Base-by-base conservation (phyloP, 164 flowering plant genomes). In the Vitis labrusca region DNA sequence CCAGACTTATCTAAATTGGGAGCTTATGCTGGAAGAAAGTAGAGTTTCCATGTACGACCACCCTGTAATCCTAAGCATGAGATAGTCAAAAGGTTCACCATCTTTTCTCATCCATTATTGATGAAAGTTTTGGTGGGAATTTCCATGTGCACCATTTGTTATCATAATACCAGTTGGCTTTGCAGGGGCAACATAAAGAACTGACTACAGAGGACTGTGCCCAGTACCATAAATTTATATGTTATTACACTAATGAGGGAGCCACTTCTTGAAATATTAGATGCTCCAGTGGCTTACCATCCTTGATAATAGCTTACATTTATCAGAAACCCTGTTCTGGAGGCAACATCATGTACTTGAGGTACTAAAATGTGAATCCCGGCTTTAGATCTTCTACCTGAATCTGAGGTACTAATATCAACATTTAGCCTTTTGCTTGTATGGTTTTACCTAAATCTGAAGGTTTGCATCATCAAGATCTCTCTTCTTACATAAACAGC, bases 1-100 rank as follows among this genome's bases (percentile, higher is more conserved):
- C 99, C 99, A 11, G 99, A 96, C 74, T 81, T 96, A 59, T 92
- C 97, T 37, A 93, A 96, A 79, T 65, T 93, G 71, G 91, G 88
- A 52, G 90, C 93, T 64, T 91, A 86, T 78, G 94, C 83, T 60
- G 92, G 91, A 72, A 80, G 90, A 74, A 92, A 89, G 72, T 88
- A 88, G 76, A 53, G 68, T 52, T 53, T 59, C 37, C 37, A 9
- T 51, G 15, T 5, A 12, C 17, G 37, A 61, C 15, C 5, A 15
- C 1, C 16, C 15, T 15, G 3, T 48, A 29, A 30, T 50, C 49
- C 59, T 27, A 50, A 44, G 30, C 7, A 15, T 51, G 16, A 58
- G 49, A 64, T 32, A 50, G 74, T 53, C 11, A 2, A 54, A 61
- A 66, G 61, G 65, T 44, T 65, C 62, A 49, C 12, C 37, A 5